phyloP scores from a whole-genome alignment of 2,329 filamentous ascomycete species.

The Hypoxylon sp. region DNA sequence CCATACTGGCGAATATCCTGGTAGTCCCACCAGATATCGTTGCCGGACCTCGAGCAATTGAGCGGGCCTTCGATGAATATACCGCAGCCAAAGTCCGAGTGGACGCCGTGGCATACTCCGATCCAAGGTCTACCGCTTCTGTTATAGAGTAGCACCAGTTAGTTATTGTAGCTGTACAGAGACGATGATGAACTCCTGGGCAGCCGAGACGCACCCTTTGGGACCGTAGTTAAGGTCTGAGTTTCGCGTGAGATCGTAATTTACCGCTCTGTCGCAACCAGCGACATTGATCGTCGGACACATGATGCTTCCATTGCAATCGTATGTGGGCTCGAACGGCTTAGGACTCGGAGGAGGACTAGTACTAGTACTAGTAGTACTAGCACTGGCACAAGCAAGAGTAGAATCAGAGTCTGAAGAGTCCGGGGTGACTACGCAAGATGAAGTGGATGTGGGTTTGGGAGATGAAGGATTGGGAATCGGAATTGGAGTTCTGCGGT shows the following conservation, averaged over 20 bases:
- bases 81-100: conserved; percentile 22
- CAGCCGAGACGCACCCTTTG: conserved; percentile 6
- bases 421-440: too few relatives aligned
- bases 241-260: conserved; percentile 14
- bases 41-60: conserved; percentile 15
- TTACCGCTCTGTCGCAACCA: conserved; percentile 23
- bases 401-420: too few relatives aligned
- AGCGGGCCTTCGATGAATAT: conserved; percentile 16
- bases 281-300: conserved; percentile 11
- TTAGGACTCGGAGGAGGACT: background rate
- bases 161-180: background rate
- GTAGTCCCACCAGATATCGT: conserved; percentile 31
- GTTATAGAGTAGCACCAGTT: conserved; percentile 3
- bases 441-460: too few relatives aligned
- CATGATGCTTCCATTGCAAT: conserved; percentile 28
- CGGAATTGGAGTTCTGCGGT: too few relatives aligned
- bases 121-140: conserved; percentile 18
- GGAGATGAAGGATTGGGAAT: too few relatives aligned
- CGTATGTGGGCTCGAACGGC: background rate
- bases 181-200: background rate
- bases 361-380: too few relatives aligned
- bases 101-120: conserved; percentile 17
- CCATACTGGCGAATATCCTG: conserved; percentile 19
- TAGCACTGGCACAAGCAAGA: too few relatives aligned
- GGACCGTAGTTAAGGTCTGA: conserved; percentile 23